Percentiles rank a stretch among this genome's conserved stretches.
phyloP scores from a whole-genome alignment of 2,329 filamentous ascomycete genomes.

The Botryotinia narcissicola region DNA sequence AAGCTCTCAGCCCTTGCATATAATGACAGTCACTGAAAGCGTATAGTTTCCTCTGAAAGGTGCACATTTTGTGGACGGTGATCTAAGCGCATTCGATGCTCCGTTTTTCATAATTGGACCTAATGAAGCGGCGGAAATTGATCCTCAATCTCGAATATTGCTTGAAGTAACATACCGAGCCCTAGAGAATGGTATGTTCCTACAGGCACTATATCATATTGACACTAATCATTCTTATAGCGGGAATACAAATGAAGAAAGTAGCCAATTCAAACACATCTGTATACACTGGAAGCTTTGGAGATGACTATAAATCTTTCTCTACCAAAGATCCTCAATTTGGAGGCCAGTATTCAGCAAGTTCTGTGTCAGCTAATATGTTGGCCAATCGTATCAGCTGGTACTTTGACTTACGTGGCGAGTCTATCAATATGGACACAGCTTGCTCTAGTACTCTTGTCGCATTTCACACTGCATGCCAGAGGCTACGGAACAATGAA shows the following conservation, averaged over 20 bases:
- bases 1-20: background rate
- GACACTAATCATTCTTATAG: background rate
- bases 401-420: slow-evolving; percentile 43
- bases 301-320: slow-evolving; percentile 4
- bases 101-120: slow-evolving; percentile 25
- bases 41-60: background rate
- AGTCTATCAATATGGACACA: slow-evolving; percentile 45
- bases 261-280: slow-evolving; percentile 36
- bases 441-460: slow-evolving; percentile 46
- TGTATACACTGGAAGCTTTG: slow-evolving; percentile 51
- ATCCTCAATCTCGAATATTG: slow-evolving; percentile 50
- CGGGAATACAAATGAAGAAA: slow-evolving; percentile 3
- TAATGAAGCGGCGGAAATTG: slow-evolving; percentile 37
- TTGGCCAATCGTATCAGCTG: slow-evolving; percentile 55
- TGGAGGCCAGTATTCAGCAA: slow-evolving; percentile 15
- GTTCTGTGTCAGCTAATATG: slow-evolving; percentile 41
- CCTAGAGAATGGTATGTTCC: slow-evolving; percentile 34
- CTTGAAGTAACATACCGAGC: slow-evolving; percentile 41
- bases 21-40: background rate
- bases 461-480: slow-evolving; percentile 29
- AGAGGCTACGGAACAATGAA: slow-evolving; percentile 46
- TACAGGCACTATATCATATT: background rate
- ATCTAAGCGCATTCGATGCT: slow-evolving; percentile 26
- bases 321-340: background rate
- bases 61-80: slow-evolving; percentile 19